These are phyloP conservation scores for Reutealis trisperma DNA, from an alignment of 345 rosid genomes.

Conservation along the genomic window DNA sequence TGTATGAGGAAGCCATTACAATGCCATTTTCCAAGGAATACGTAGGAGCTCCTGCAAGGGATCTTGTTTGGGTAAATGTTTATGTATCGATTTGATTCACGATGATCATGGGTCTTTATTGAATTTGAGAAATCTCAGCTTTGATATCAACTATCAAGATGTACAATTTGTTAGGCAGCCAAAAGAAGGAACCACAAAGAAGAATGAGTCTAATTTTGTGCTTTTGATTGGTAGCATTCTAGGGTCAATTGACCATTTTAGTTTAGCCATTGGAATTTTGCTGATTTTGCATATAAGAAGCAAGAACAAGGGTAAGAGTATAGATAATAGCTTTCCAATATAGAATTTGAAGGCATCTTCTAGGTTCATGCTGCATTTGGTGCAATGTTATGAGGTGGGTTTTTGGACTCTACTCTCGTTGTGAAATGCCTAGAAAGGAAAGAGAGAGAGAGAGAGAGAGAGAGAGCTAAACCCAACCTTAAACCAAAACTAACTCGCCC, in stretches of 20 bases:
- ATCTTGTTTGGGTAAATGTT: conserved; percentile 57
- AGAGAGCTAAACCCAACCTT: conserved; percentile 10
- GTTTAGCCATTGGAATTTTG: conserved; percentile 32
- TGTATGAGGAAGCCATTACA: conserved; percentile 40
- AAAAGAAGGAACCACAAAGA: conserved; percentile 34
- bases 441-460: conserved; percentile 25
- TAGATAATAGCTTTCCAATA: conserved; percentile 46
- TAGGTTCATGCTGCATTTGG: conserved; percentile 29
- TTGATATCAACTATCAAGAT: conserved; percentile 30
- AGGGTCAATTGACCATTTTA: conserved; percentile 49
- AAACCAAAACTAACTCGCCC: too few species aligned
- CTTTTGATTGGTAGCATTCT: conserved; percentile 51
- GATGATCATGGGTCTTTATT: conserved; percentile 49
- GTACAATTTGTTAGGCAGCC: conserved; percentile 51
- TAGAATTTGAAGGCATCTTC: conserved; percentile 55
- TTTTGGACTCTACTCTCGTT: conserved; percentile 22
- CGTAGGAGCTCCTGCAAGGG: conserved; percentile 47
- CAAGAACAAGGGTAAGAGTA: conserved; percentile 38
- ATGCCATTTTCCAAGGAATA: conserved; percentile 31
- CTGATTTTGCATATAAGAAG: conserved; percentile 46
- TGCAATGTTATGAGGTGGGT: conserved; percentile 26
- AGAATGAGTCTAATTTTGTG: conserved; percentile 38
- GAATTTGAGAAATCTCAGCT: conserved; percentile 57
- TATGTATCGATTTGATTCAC: conserved; percentile 64
- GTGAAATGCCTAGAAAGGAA: conserved; percentile 35